Evolutionary conservation across 371 early-diverging fungal genomes (phyloP), one percentile per base, ranked within the genome.

Genomic region (Basidiobolus meristosporus): DNA sequence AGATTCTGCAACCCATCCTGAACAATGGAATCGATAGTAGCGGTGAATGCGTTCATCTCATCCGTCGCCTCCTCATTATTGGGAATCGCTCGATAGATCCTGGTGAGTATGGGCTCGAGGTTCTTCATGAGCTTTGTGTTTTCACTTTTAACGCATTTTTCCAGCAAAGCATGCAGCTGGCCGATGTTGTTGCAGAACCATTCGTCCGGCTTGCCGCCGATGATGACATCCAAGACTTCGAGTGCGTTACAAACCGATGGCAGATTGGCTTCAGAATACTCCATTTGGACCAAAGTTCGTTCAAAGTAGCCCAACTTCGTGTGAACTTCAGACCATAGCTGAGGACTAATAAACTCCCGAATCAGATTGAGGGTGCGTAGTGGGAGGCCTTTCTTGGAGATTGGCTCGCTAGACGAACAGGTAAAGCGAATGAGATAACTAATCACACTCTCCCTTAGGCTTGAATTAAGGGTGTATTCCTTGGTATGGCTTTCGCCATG

Each of bases 361-460:
- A 82, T 53, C n/a, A 81, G 43, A 12, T 72, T 72, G 2, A 80
- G 46, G 2, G 72, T 69, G 9, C 80, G 70, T 23, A 61, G 66
- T 0, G 76, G 60, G 4, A 82, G 52, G 1, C 54, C 52, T 48
- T 60, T 50, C 57, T 66, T 57, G 50, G 62, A 16, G 41, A 57
- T 40, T 38, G 75, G 68, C 16, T 76, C 83, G 38, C 49, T 60
- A 18, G 72, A 49, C 4, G 63, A 62, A 34, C 76, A 75, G 2
- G 76, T 70, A 43, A 90, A 72, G 9, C 84, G 71, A 11, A 77
- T 70, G 20, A 85, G 46, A 43, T 72, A 85, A 12, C 65, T 70
- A 9, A 82, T 49, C 7, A 79, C 53, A 12, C 63, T 68, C 46
- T 86, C 87, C 2, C 75, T 64, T 16, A 77, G 40, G 16, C 62